Conservation (phyloP, 2,329 filamentous ascomycete species). For the Sphaceloma murrayae region DNA sequence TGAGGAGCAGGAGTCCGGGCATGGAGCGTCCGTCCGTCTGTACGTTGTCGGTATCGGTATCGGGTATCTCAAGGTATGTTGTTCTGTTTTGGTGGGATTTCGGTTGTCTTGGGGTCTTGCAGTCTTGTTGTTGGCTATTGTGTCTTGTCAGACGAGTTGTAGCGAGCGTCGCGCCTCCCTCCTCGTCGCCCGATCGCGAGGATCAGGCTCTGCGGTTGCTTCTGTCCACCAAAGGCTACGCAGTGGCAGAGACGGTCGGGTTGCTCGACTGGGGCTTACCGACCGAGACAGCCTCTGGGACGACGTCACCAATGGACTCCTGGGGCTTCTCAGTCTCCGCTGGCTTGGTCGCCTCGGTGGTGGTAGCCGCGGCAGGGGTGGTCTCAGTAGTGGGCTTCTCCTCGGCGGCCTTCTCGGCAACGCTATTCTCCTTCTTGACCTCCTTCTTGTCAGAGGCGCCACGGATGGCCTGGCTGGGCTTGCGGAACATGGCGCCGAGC, state of each 20-base stretch:
- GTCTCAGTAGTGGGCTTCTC: slow-evolving; percentile 22
- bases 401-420: slow-evolving; percentile 30
- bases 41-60: neutral
- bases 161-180: slow-evolving; percentile 18
- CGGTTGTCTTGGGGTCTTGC: slow-evolving; percentile 1
- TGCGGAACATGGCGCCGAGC: slow-evolving; percentile 30
- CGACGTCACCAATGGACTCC: slow-evolving; percentile 25
- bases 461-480: slow-evolving; percentile 35
- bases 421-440: slow-evolving; percentile 29
- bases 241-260: slow-evolving; percentile 27
- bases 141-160: slow-evolving; percentile 19
- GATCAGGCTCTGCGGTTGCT: slow-evolving; percentile 11
- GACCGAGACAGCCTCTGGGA: slow-evolving; percentile 24
- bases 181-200: slow-evolving; percentile 10
- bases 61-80: slow-evolving; percentile 13
- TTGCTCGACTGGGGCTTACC: slow-evolving; percentile 25
- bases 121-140: slow-evolving; percentile 10
- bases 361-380: slow-evolving; percentile 8
- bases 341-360: slow-evolving; percentile 15
- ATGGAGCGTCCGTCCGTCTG: slow-evolving; percentile 7
- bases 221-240: slow-evolving; percentile 24
- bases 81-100: slow-evolving; percentile 7
- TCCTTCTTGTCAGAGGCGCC: slow-evolving; percentile 30
- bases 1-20: neutral
- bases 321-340: slow-evolving; percentile 20